Percentiles rank a stretch among this genome's conserved stretches.
Conservation (phyloP, 2,329 filamentous ascomycete species). For the Sarocladium brachiariae region DNA sequence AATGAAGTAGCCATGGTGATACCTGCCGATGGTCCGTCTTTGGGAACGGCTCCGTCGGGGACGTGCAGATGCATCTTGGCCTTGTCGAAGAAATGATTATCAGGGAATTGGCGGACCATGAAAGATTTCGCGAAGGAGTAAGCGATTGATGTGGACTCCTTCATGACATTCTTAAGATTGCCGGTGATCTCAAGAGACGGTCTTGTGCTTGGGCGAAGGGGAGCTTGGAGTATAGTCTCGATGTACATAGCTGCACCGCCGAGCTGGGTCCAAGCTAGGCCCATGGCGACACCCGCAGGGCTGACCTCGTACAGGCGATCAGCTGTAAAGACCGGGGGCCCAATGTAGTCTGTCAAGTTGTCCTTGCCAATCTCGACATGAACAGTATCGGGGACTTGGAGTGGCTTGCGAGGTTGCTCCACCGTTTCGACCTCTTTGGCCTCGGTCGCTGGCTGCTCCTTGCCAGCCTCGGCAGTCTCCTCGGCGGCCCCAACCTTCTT, state of each 20-base stretch:
- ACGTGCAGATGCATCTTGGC: slow-evolving; percentile 94
- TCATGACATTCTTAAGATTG: slow-evolving; percentile 95
- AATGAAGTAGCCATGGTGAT: slow-evolving; percentile 98
- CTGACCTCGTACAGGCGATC: slow-evolving; percentile 92
- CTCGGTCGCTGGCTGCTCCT: slow-evolving; percentile 22
- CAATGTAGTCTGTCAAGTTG: slow-evolving; percentile 93
- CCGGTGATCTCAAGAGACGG: slow-evolving; percentile 86
- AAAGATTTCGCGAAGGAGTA: slow-evolving; percentile 93
- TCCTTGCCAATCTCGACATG: slow-evolving; percentile 82
- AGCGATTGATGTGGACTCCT: slow-evolving; percentile 89
- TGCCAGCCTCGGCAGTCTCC: slow-evolving; percentile 19
- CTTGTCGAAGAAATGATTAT: slow-evolving; percentile 94
- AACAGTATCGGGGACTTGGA: slow-evolving; percentile 80
- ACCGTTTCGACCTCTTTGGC: slow-evolving; percentile 38
- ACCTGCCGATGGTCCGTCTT: slow-evolving; percentile 87
- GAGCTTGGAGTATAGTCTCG: slow-evolving; percentile 87
- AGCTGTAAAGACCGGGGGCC: slow-evolving; percentile 89
- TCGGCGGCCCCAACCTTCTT: slow-evolving; percentile 59
- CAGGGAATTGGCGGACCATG: slow-evolving; percentile 76
- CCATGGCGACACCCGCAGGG: slow-evolving; percentile 93
- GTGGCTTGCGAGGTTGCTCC: slow-evolving; percentile 64
- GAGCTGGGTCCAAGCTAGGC: slow-evolving; percentile 95
- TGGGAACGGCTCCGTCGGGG: slow-evolving; percentile 90
- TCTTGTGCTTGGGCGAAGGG: slow-evolving; percentile 64
- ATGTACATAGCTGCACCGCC: slow-evolving; percentile 95